phyloP scores from a whole-genome alignment of 192 early-diverging fungal species.

The Fimicolochytrium jonesii region DNA sequence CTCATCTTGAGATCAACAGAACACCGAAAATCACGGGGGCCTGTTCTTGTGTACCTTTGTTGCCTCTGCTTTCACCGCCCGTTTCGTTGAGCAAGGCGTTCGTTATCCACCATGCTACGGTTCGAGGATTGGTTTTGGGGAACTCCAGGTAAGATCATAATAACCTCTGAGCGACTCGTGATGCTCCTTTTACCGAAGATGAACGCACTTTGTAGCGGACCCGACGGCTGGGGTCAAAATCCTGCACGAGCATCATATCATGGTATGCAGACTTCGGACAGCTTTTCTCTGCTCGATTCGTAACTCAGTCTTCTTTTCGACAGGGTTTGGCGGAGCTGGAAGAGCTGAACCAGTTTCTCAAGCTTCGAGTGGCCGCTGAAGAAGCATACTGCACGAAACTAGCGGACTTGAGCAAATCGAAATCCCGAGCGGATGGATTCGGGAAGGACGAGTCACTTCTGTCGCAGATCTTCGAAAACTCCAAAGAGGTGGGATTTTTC shows the following conservation, averaged over 20 bases:
- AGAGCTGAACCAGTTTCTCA: slow-evolving; percentile 8
- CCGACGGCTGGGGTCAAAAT: slow-evolving; percentile 25
- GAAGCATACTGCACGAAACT: slow-evolving; percentile 38
- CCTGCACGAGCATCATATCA: slow-evolving; percentile 27
- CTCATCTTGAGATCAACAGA: no score
- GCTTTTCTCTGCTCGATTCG: slow-evolving; percentile 10
- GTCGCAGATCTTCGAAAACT: slow-evolving; percentile 22
- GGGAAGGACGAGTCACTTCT: slow-evolving; percentile 23
- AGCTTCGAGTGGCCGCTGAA: slow-evolving; percentile 22
- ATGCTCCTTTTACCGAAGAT: neutral
- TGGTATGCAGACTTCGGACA: slow-evolving; percentile 14
- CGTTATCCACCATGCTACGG: slow-evolving; percentile 19
- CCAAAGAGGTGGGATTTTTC: slow-evolving; percentile 7
- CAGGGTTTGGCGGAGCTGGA: slow-evolving; percentile 37
- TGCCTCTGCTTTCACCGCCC: no score
- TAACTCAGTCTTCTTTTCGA: neutral
- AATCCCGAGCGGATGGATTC: slow-evolving; percentile 13
- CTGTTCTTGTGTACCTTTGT: no score
- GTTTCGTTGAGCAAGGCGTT: no score
- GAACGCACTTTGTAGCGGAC: slow-evolving; percentile 10
- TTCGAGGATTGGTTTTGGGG: slow-evolving; percentile 49
- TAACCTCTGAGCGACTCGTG: neutral
- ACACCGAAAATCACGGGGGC: no score
- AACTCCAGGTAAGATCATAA: slow-evolving; percentile 16
- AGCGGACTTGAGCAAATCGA: slow-evolving; percentile 12